Base-by-base conservation (phyloP, 352 stramenopile genomes). In the Pythium sukuiense region DNA sequence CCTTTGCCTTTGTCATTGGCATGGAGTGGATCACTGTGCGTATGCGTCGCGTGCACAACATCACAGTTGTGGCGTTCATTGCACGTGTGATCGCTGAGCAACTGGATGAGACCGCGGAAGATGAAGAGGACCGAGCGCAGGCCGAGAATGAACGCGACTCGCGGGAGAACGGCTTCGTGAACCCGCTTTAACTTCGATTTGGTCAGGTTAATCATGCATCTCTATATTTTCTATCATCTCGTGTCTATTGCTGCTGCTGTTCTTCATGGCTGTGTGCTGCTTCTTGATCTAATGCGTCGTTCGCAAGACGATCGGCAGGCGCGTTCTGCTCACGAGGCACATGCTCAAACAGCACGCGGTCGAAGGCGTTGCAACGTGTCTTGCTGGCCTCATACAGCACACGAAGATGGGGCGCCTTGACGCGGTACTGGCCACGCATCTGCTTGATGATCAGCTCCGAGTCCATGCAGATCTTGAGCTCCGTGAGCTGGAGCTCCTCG, bases 401-500 rank as follows among this genome's bases (percentile, higher is more conserved):
- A 3, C 72, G 74, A 20, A 93, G 69, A 52, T 88, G 79, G 7
- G 76, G 67, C 13, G 81, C 76, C 58, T 90, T 90, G 57, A 93
- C 85, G 64, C 79, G 82, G 63, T 91, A 93, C 33, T 78, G 65
- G 39, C 81, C 85, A 33, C 74, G 70, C 82, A 93, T 93, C 61
- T 93, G 85, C 43, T 81, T 79, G 43, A 91, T 69, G n/a, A 93
- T 71, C 53, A 93, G 76, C 71, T 91, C 77, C 73, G 85, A 93
- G 78, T 93, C 85, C 85, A 93, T 85, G 73, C 77, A 76, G 20
- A 93, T 70, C 55, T 79, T 65, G 24, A 93, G 65, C 49, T 74
- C 48, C 5, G 59, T 32, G 13, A 74, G 67, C 24, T 72, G 48
- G 26, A 79, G 73, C 9, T 76, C 62, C 55, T 81, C 64, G 27